Percentiles rank a stretch among this genome's conserved stretches.
Conservation (phyloP, 2,329 filamentous ascomycete species). For the Penicillium sp. region DNA sequence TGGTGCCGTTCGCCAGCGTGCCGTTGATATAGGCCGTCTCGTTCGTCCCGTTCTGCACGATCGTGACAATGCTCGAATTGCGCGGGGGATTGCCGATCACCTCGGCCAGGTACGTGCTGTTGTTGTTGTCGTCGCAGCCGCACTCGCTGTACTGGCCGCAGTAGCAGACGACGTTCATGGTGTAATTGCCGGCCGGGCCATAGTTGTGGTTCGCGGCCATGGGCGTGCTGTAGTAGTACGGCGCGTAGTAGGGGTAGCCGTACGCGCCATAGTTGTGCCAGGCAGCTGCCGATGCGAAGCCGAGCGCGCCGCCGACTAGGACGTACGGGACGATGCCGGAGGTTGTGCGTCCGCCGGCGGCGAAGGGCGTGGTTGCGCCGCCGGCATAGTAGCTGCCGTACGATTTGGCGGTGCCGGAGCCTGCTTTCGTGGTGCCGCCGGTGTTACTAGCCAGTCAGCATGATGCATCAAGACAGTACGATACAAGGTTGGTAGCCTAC, state of each 20-base stretch:
- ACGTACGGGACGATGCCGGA: slow-evolving; percentile 49
- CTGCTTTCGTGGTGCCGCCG: slow-evolving; percentile 6
- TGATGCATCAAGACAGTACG: background rate
- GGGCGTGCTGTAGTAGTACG: slow-evolving; percentile 46
- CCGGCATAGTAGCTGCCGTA: slow-evolving; percentile 52
- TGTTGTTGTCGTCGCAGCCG: slow-evolving; percentile 53
- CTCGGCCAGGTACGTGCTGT: slow-evolving; percentile 40
- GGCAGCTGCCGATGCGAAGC: slow-evolving; percentile 47
- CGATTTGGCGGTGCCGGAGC: slow-evolving; percentile 7
- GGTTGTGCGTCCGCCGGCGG: slow-evolving; percentile 42
- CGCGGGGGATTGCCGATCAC: slow-evolving; percentile 37
- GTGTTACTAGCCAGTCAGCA: slow-evolving; percentile 2
- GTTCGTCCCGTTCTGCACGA: slow-evolving; percentile 38
- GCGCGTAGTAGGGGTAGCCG: slow-evolving; percentile 50
- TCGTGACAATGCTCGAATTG: slow-evolving; percentile 37
- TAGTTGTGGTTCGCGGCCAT: slow-evolving; percentile 26
- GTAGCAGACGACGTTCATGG: slow-evolving; percentile 53
- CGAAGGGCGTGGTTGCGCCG: slow-evolving; percentile 51
- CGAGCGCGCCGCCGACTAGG: slow-evolving; percentile 42
- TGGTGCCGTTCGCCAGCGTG: slow-evolving; percentile 44
- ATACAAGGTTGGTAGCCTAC: background rate
- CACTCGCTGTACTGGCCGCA: slow-evolving; percentile 54
- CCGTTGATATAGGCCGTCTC: slow-evolving; percentile 44
- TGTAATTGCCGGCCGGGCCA: slow-evolving; percentile 39
- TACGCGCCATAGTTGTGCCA: slow-evolving; percentile 54